These are phyloP conservation scores for Colletotrichum karsti DNA, from an alignment of 2,329 filamentous ascomycete genomes.

Conservation along the genomic window DNA sequence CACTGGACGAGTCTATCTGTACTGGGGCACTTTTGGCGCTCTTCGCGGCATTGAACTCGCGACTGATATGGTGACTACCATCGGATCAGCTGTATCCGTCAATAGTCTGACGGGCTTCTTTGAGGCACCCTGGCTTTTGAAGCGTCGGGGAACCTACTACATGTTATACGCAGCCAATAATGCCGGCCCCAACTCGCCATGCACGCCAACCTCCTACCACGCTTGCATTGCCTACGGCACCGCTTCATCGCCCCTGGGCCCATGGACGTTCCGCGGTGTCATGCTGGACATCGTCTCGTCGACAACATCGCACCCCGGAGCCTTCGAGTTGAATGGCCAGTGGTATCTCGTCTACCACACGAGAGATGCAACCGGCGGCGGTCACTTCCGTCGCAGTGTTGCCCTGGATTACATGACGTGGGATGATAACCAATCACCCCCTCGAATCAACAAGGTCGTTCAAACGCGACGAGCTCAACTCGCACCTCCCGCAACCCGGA, in stretches of 20 bases:
- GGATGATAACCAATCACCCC: constrained; percentile 38
- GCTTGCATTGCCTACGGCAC: constrained; percentile 48
- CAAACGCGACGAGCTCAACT: constrained; percentile 37
- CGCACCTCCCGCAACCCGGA: constrained; percentile 37
- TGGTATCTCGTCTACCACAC: constrained; percentile 46
- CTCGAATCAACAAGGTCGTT: constrained; percentile 37
- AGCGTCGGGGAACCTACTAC: constrained; percentile 44
- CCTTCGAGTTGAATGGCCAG: constrained; percentile 37
- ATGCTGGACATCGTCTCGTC: constrained; percentile 45
- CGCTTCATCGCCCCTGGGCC: constrained; percentile 40
- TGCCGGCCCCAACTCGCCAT: constrained; percentile 42
- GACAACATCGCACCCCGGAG: constrained; percentile 45
- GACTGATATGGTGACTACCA: constrained; percentile 45
- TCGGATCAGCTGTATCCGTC: constrained; percentile 33
- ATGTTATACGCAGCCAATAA: constrained; percentile 49
- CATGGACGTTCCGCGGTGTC: constrained; percentile 44
- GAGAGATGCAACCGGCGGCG: constrained; percentile 40
- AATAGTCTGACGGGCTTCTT: constrained; percentile 42
- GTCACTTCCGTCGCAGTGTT: constrained; percentile 45
- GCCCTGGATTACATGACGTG: neutral
- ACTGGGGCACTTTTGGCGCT: constrained; percentile 47
- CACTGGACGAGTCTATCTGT: constrained; percentile 44
- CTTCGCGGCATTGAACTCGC: constrained; percentile 42
- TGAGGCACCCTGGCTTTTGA: constrained; percentile 47
- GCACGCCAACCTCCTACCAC: constrained; percentile 46